phyloP scores from a whole-genome alignment of 129 eudicot genomes.

The Flaveria sonorensis region DNA sequence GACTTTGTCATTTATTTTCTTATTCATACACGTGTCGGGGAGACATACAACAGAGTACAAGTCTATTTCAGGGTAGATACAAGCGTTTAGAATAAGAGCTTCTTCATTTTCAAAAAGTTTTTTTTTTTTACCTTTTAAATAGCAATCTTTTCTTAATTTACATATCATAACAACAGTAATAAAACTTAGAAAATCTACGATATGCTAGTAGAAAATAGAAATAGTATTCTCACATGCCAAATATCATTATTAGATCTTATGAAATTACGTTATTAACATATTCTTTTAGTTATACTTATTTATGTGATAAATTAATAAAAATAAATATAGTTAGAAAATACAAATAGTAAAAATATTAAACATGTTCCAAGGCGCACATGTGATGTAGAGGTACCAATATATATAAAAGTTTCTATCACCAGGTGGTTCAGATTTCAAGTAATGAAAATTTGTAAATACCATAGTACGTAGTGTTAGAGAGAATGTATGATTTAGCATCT shows the following conservation, averaged over 20 bases:
- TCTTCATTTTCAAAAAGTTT: neutral
- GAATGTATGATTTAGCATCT: too few relatives aligned
- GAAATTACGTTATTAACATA: neutral
- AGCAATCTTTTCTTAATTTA: neutral
- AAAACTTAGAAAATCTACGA: too few relatives aligned
- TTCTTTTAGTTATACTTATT: neutral
- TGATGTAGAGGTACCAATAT: too few relatives aligned
- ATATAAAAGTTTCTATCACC: too few relatives aligned
- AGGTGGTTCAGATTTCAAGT: neutral
- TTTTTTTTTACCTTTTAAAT: neutral
- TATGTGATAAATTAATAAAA: neutral
- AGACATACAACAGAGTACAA: neutral
- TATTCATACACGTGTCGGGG: slow-evolving; percentile 27
- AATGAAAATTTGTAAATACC: too few relatives aligned
- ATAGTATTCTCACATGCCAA: too few relatives aligned
- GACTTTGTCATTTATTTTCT: slow-evolving; percentile 25
- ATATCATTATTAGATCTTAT: too few relatives aligned
- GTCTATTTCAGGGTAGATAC: neutral
- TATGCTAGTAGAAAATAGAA: too few relatives aligned
- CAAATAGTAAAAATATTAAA: too few relatives aligned
- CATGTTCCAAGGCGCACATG: neutral
- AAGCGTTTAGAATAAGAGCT: neutral
- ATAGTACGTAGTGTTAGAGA: too few relatives aligned
- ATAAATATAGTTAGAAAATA: too few relatives aligned
- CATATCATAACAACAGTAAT: neutral